Base-by-base conservation (phyloP, 345 rosid genomes). In the Turritis glabra region DNA sequence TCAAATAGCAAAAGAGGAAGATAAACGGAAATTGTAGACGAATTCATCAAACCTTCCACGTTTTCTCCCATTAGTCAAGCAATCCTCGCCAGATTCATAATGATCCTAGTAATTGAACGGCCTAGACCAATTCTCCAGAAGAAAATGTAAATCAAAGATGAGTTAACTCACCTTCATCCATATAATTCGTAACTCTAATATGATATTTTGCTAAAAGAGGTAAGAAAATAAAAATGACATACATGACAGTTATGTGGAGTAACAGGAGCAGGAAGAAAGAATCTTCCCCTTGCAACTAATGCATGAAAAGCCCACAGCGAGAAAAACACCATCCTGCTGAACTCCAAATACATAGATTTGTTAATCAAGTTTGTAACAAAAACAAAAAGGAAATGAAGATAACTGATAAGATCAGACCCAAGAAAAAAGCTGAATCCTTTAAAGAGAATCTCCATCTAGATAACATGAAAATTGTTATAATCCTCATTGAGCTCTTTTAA, bases 41-140 rank as follows among this genome's bases (percentile, higher is more conserved):
- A 43, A 15, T 56, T 18, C 27, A 37, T 51, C 67, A 7, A 32
- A 94, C 96, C 97, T 90, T 55, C 72, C 25, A 8, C 92, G 87
- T 80, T 94, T 94, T 80, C 84, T 82, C 25, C 90, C 91, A 71
- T 12, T 68, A 38, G 44, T 69, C 25, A 60, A 63, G 74, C 71
- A 76, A 74, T 73, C 83, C 74, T 78, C 72, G 3, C 61, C 47
- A 56, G 57, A 53, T 30, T 82, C 93, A 54, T 81, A 84, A 50
- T 67, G 80, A 64, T 84, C 75, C 77, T 53, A 82, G 8, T 81
- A 77, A 73, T 58, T 35, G 51, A 72, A 74, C n/a, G 90, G 93
- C 95, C 97, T 91, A 77, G 23, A 74, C 77, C 74, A 75, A 81
- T 54, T 63, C 33, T 33, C 68, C 63, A 44, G 17, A 32, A 8